Percentiles rank a stretch among this genome's conserved stretches.
These are phyloP conservation scores for Trypanosoma avium DNA, from an alignment of 208 protist genomes.

Conservation along the genomic window DNA sequence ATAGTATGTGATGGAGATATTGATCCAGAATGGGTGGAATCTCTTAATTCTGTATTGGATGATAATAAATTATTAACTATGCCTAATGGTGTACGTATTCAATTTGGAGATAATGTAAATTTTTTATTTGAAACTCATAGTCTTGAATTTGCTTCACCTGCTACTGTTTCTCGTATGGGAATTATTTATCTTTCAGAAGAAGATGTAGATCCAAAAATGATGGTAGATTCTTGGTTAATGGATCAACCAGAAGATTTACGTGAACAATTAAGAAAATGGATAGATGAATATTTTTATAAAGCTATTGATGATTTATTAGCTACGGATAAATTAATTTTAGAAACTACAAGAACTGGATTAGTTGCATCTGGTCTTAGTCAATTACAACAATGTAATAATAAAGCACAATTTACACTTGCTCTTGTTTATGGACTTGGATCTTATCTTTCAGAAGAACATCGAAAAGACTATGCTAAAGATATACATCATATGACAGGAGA, in stretches of 20 bases:
- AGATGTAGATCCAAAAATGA: slow-evolving; percentile 91
- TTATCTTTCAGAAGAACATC: slow-evolving; percentile 81
- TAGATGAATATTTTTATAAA: slow-evolving; percentile 93
- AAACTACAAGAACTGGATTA: slow-evolving; percentile 92
- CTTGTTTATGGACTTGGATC: slow-evolving; percentile 95
- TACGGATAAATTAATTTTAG: slow-evolving; percentile 75
- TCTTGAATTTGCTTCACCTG: slow-evolving; percentile 96
- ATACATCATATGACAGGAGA: slow-evolving; percentile 89
- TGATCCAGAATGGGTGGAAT: slow-evolving; percentile 99
- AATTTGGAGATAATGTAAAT: slow-evolving; percentile 98
- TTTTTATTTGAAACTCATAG: slow-evolving; percentile 99
- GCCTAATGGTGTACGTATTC: slow-evolving; percentile 97
- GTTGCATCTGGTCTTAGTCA: slow-evolving; percentile 95
- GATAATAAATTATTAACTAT: slow-evolving; percentile 98
- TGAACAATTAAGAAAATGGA: slow-evolving; percentile 74
- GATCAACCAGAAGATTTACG: slow-evolving; percentile 79
- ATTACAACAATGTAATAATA: slow-evolving; percentile 73
- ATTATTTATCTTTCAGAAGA: slow-evolving; percentile 98
- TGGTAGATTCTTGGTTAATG: slow-evolving; percentile 92
- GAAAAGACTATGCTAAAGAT: slow-evolving; percentile 88
- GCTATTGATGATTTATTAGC: slow-evolving; percentile 88
- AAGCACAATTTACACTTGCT: slow-evolving; percentile 89
- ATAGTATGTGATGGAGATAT: slow-evolving; percentile 99
- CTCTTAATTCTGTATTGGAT: slow-evolving; percentile 99
- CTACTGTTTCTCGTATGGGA: slow-evolving; percentile 97